Base-by-base conservation (phyloP, 176 grass and related monocot genomes). In the Paspalum notatum region DNA sequence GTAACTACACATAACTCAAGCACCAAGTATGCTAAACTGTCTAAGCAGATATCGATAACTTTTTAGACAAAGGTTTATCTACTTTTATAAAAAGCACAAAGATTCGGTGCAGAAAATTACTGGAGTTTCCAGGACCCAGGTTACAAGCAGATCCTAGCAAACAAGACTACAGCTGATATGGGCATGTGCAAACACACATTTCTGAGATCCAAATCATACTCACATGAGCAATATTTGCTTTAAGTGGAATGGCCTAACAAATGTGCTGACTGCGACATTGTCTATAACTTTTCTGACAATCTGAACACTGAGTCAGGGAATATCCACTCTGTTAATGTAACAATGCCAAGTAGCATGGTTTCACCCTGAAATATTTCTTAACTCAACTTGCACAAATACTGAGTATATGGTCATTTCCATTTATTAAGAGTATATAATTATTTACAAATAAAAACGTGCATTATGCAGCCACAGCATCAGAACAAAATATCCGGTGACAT, bases 401-500 rank as follows among this genome's bases (percentile, higher is more conserved):
- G 21, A 84, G 39, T 21, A 45, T 26, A 9, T 17, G 4, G 0
- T 5, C 6, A 7, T 65, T 62, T 74, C 27, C 75, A 39, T 79
- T 60, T 78, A 38, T 55, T 46, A 18, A 63, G 50, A 52, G 41
- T 72, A 55, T 83, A 72, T 21, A 58, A 8, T n/a, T n/a, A n/a
- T n/a, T 68, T 9, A 63, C 21, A 59, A 25, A 76, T 12, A 56
- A 62, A 62, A 41, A 59, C 9, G 25, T 21, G 54, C 54, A 71
- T 0, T 47, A 39, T 0, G 21, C 22, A 81, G 24, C 22, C 21
- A 32, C 25, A 62, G 9, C 44, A 76, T 17, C 15, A 42, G 6
- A 82, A 66, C 7, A 46, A 82, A 66, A 59, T 2, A 84, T 71
- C 72, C 40, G 17, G 26, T 5, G 75, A 48, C 50, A 85, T 42